phyloP scores from a whole-genome alignment of 208 protist species.

The Crithidia bombi region DNA sequence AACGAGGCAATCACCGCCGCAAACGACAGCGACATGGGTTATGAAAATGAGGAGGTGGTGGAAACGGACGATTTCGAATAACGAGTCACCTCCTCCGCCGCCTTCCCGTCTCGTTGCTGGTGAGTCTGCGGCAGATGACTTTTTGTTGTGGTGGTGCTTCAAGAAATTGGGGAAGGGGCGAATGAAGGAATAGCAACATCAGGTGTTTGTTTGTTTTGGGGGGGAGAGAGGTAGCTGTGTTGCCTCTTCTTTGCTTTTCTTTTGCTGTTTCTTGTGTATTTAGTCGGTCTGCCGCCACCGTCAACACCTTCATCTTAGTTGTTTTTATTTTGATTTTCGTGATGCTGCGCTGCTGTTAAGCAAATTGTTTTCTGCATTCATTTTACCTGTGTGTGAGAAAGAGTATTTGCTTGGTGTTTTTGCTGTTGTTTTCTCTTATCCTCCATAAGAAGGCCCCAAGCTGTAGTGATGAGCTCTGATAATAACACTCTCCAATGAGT shows the following conservation, averaged over 20 bases:
- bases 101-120: background rate
- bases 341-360: no score
- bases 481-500: no score
- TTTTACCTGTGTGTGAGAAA: no score
- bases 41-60: background rate
- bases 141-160: background rate
- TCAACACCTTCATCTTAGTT: no score
- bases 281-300: no score
- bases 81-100: background rate
- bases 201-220: background rate
- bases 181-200: background rate
- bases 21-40: slow-evolving; percentile 6
- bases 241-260: background rate
- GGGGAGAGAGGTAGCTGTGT: background rate
- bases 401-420: no score
- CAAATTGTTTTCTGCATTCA: no score
- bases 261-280: background rate
- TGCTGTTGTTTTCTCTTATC: no score
- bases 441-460: no score
- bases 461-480: no score
- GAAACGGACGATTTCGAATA: background rate
- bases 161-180: background rate
- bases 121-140: no score
- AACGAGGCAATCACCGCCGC: background rate
- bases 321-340: no score